Base-by-base conservation (phyloP, 345 rosid species). In the Arabis hirsuta region DNA sequence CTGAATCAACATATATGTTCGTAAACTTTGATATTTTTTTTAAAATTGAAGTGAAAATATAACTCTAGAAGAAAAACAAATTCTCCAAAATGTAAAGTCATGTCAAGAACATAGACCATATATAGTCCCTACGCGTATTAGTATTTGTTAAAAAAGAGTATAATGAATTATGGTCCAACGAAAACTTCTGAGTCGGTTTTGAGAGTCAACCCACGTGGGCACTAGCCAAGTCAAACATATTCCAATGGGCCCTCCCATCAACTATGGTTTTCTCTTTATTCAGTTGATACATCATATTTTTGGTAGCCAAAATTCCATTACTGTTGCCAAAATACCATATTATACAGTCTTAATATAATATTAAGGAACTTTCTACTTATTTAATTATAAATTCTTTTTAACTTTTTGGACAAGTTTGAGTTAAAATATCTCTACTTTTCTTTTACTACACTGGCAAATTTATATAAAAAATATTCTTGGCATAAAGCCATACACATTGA, bases 171-270 rank as follows among this genome's bases (percentile, higher is more conserved):
- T 74, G 78, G 78, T 52, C 63, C 61, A 74, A 67, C 32, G 43
- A 52, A 14, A 67, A 44, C 32, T 59, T 36, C 63, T 34, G 41
- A 14, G 73, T 67, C 63, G 63, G 69, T 61, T 61, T 54, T 61
- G 64, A 54, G 69, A 54, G 74, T 75, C 79, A 68, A 38, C 74
- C 13, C 79, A 75, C 79, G 79, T 75, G 79, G 31, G 74, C 65
- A 75, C 64, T 45, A 58, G 0, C 5, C 0, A 54, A 68, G 79
- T 75, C 79, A 68, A 36, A 34, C 62, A 75, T 45, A 75, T 75
- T 75, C 79, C 29, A 3, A 1, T 20, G 69, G 74, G 20, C 32
- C 74, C 45, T 32, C 5, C 51, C 50, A 61, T 54, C 48, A 66
- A 20, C 73, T 39, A 19, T 52, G 34, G 20, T 27, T 52, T 32